Evolutionary conservation across 2,329 filamentous ascomycete species (phyloP), one percentile per base, ranked within the genome.

Genomic region (Penicillium frequentans): DNA sequence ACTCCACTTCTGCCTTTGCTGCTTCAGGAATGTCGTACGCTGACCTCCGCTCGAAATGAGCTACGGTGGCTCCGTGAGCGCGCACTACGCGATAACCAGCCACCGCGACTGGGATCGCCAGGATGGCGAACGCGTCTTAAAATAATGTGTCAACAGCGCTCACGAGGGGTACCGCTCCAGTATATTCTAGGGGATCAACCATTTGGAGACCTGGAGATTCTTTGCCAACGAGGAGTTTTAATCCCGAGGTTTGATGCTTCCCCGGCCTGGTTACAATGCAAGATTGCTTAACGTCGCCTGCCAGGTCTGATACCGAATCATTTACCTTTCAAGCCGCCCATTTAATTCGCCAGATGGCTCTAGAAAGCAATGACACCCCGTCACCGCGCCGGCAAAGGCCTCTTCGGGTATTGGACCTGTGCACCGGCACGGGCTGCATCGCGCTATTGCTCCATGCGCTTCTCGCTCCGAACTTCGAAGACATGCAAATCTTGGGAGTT

Each of bases 401-500:
- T 16, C 65, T 96, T 13, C 82, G 81, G 13, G 79, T 98, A 42
- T 73, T 97, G 9, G 95, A 99, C 73, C 80, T 97, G 29, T 98
- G 95, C 73, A 93, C 91, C 0, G 95, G 95, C 10, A 91, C 90
- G 5, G 95, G 95, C 5, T 97, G 93, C 75, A 96, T 98, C 61
- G 84, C 91, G 0, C 82, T 98, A 9, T 83, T 91, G 3, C 80
- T 96, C 7, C 85, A 89, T 60, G 79, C 86, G 35, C 80, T 87
- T 10, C 81, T 91, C 56, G 70, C 66, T 31, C 64, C 70, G 3
- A 66, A 73, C 21, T 73, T 79, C 50, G 64, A 71, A 1, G 49
- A 62, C 0, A 64, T 90, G 8, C 72, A 77, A 4, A 76, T 90
- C n/a, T 68, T 81, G 0, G 93, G 90, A 4, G 73, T 96, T 19